Percentiles rank a stretch among this genome's conserved stretches.
These are phyloP conservation scores for Tolypocladium tundrense DNA, from an alignment of 2,329 filamentous ascomycete species.

Conservation along the genomic window DNA sequence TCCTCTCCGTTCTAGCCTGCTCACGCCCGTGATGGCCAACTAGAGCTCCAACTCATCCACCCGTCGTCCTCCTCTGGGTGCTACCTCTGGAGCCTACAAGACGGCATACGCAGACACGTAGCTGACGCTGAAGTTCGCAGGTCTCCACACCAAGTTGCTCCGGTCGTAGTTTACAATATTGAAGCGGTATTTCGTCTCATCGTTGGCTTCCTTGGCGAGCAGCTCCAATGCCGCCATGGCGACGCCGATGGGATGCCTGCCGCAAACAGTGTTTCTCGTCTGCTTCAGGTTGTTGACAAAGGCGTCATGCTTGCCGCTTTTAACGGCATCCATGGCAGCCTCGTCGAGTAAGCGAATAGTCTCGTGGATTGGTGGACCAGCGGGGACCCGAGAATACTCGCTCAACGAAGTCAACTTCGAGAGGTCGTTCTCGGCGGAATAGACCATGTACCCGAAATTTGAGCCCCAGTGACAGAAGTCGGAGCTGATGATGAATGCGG, in stretches of 20 bases:
- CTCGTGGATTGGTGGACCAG: slow-evolving; percentile 58
- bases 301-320: slow-evolving; percentile 58
- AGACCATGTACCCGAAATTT: slow-evolving; percentile 73
- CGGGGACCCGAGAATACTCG: slow-evolving; percentile 19
- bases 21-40: neutral
- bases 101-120: slow-evolving; percentile 90
- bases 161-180: slow-evolving; percentile 79
- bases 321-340: slow-evolving; percentile 74
- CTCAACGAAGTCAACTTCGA: slow-evolving; percentile 28
- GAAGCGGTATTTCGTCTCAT: slow-evolving; percentile 47
- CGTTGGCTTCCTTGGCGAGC: slow-evolving; percentile 31
- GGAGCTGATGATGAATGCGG: slow-evolving; percentile 80
- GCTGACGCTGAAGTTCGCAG: slow-evolving; percentile 77
- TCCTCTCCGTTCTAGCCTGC: neutral
- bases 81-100: slow-evolving; percentile 30
- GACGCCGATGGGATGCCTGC: slow-evolving; percentile 87
- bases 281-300: slow-evolving; percentile 60
- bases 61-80: neutral
- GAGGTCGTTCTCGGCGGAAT: slow-evolving; percentile 37
- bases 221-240: slow-evolving; percentile 79
- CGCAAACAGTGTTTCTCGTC: slow-evolving; percentile 88
- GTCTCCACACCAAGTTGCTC: slow-evolving; percentile 61
- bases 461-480: slow-evolving; percentile 96
- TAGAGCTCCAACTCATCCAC: neutral
- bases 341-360: slow-evolving; percentile 74